phyloP scores from a whole-genome alignment of 2,329 filamentous ascomycete genomes.

The Hymenotorrendiella dingleyae region DNA sequence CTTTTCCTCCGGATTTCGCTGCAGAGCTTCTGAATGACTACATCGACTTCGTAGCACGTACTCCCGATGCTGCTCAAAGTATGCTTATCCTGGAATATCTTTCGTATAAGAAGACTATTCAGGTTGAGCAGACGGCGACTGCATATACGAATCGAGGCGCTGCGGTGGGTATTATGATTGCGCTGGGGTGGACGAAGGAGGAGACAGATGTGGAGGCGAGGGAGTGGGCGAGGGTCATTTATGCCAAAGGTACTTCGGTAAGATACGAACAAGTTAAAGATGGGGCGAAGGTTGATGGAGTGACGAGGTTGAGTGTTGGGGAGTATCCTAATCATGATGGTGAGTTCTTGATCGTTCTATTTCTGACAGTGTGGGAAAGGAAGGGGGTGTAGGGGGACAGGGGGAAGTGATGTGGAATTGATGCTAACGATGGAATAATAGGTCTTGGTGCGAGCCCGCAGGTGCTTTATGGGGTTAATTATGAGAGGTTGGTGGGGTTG shows the following conservation, averaged over 20 bases:
- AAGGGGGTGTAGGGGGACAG: too few species aligned
- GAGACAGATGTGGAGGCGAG: conserved; percentile 14
- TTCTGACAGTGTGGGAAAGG: too few species aligned
- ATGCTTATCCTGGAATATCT: conserved; percentile 21
- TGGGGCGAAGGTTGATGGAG: conserved; percentile 5
- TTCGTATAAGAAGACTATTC: conserved; percentile 14
- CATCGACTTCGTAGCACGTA: conserved; percentile 22
- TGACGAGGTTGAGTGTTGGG: conserved; percentile 10
- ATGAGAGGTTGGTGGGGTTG: conserved; percentile 34
- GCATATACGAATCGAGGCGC: conserved; percentile 27
- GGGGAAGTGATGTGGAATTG: not conserved
- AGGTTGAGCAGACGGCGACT: conserved; percentile 18
- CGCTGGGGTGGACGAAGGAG: conserved; percentile 27
- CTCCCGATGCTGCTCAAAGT: conserved; percentile 17
- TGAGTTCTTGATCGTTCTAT: not conserved
- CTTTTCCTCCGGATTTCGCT: conserved; percentile 26
- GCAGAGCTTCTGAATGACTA: conserved; percentile 26
- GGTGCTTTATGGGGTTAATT: conserved; percentile 38
- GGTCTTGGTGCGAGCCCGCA: conserved; percentile 13
- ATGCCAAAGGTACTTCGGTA: conserved; percentile 6
- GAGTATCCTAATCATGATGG: conserved; percentile 24
- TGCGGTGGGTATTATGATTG: conserved; percentile 22
- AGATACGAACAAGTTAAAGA: conserved; percentile 5
- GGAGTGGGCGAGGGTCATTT: conserved; percentile 15
- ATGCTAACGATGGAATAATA: conserved; percentile 8